Conservation (phyloP, 2,329 filamentous ascomycete genomes). For the Xylariomycetidae sp. region DNA sequence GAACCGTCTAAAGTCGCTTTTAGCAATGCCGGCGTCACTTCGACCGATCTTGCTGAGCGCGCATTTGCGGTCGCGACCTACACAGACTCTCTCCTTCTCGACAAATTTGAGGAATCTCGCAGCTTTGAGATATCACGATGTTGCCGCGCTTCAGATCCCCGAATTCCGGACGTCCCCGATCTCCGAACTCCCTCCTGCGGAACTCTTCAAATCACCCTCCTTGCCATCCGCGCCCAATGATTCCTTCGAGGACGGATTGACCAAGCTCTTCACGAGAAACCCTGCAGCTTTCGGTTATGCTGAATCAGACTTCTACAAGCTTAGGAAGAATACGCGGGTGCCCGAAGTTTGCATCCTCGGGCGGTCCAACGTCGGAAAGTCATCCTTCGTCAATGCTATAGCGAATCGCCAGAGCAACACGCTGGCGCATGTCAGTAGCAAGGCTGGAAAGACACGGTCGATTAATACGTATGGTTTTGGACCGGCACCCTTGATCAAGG, state of each 20-base stretch:
- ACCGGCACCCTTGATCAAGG: conserved; percentile 23
- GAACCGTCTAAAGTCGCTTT: conserved; percentile 17
- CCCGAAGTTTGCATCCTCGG: conserved; percentile 73
- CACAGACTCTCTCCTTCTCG: conserved; percentile 5
- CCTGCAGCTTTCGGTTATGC: conserved; percentile 21
- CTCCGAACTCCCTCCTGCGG: conserved; percentile 22
- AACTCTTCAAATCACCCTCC: conserved; percentile 26
- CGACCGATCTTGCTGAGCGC: conserved; percentile 18
- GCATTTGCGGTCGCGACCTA: conserved; percentile 7
- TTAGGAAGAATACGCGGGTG: conserved; percentile 45
- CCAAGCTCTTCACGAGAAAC: conserved; percentile 20
- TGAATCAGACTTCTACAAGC: conserved; percentile 36
- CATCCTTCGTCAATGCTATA: conserved; percentile 80
- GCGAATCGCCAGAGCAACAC: conserved; percentile 50
- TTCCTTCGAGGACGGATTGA: conserved; percentile 19
- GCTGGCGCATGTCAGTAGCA: conserved; percentile 45
- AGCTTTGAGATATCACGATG: conserved; percentile 12
- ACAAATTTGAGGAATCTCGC: conserved; percentile 4
- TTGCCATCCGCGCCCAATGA: conserved; percentile 14
- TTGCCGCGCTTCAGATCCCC: conserved; percentile 25
- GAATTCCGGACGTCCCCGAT: conserved; percentile 18
- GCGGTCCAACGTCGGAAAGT: conserved; percentile 87
- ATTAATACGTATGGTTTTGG: conserved; percentile 56
- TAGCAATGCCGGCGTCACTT: conserved; percentile 22
- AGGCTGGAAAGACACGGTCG: conserved; percentile 48